These are phyloP conservation scores for Pyrrhoderma lamaoense DNA, from an alignment of 1,284 basidiomycete genomes.

Conservation along the genomic window DNA sequence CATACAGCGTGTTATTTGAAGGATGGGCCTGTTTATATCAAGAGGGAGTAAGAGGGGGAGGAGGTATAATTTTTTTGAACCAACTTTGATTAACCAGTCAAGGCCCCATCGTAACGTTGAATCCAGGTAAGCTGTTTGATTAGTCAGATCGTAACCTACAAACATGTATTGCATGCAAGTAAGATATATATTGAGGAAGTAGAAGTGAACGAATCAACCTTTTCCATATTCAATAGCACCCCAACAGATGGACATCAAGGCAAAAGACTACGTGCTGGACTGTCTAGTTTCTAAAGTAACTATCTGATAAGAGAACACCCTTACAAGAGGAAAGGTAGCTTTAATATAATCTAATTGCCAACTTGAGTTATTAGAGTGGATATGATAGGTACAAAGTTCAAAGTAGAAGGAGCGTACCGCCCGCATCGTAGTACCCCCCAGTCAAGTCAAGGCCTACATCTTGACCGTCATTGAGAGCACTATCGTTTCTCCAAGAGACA, in stretches of 20 bases:
- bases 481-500: conserved; percentile 83
- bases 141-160: conserved; percentile 70
- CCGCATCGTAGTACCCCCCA: conserved; percentile 91
- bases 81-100: conserved; percentile 84
- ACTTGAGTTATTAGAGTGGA: neutral
- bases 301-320: conserved; percentile 17
- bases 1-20: conserved; percentile 62
- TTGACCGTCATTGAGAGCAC: conserved; percentile 67
- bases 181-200: too few relatives aligned
- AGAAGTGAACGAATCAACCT: conserved; percentile 35
- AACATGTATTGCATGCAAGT: neutral
- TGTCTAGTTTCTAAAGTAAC: neutral
- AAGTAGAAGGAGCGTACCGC: conserved; percentile 43
- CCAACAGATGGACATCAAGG: conserved; percentile 82
- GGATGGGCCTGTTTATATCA: conserved; percentile 61
- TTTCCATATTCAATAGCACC: conserved; percentile 76
- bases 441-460: conserved; percentile 70
- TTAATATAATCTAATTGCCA: conserved; percentile 74
- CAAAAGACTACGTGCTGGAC: conserved; percentile 35
- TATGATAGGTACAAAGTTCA: neutral
- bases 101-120: conserved; percentile 83
- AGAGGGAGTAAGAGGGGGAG: neutral
- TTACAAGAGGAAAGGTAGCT: conserved; percentile 70
- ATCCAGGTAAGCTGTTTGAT: conserved; percentile 86
- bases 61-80: neutral